These are phyloP conservation scores for Lyophyllum semitale DNA, from an alignment of 768 basidiomycete species.

Conservation along the genomic window DNA sequence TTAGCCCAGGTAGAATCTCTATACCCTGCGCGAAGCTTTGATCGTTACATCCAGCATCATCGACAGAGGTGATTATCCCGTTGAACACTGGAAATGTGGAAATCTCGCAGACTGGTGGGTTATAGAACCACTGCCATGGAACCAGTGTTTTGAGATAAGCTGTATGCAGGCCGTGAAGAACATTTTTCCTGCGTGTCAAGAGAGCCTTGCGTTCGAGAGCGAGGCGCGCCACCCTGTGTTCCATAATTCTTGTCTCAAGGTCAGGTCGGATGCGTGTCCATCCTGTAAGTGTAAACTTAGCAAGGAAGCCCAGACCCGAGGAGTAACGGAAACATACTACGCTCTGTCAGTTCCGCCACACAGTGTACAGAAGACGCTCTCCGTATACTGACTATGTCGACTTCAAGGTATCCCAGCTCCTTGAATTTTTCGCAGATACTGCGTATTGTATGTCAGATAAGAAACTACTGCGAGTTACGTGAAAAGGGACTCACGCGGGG, in stretches of 20 bases:
- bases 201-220: constrained; percentile 6
- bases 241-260: constrained; percentile 17
- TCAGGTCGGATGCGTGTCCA: constrained; percentile 23
- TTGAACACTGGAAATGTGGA: constrained; percentile 1
- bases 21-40: constrained; percentile 3
- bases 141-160: constrained; percentile 19
- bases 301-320: neutral
- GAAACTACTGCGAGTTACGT: neutral
- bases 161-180: constrained; percentile 15
- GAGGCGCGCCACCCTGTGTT: constrained; percentile 7
- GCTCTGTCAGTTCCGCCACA: constrained; percentile 23
- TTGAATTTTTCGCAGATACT: constrained; percentile 20
- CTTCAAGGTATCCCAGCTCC: constrained; percentile 17
- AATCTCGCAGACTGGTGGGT: constrained; percentile 22
- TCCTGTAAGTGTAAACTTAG: constrained; percentile 10
- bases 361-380: neutral
- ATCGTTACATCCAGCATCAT: neutral
- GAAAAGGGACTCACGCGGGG: neutral
- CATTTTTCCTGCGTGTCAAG: neutral
- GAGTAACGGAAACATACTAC: constrained; percentile 17
- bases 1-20: too few species aligned
- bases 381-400: constrained; percentile 9
- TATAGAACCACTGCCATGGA: constrained; percentile 25
- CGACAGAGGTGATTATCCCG: neutral
- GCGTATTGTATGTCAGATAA: neutral